Evolutionary conservation across 2,329 filamentous ascomycete genomes (phyloP).

Genomic region (Fusarium gaditjirri): DNA sequence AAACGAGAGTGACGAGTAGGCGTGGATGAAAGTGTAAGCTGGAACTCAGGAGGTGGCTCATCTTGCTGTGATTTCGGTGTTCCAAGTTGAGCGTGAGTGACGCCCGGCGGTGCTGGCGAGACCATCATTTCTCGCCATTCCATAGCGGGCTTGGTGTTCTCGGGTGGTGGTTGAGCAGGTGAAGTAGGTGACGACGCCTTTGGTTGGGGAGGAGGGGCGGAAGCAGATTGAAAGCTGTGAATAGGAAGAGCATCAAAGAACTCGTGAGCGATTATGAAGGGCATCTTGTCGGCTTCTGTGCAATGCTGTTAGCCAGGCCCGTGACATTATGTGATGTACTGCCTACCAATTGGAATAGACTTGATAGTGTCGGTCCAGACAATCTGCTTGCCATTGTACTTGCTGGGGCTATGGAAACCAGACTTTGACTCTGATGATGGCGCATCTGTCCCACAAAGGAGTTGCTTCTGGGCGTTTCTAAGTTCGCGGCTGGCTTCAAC

Average conservation of each 20-base stretch:
- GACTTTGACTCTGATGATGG: conserved; percentile 75
- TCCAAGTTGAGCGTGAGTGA: conserved; percentile 64
- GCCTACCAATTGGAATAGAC: conserved; percentile 76
- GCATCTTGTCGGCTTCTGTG: conserved; percentile 73
- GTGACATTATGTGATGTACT: neutral
- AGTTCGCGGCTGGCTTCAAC: conserved; percentile 91
- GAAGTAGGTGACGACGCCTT: conserved; percentile 42
- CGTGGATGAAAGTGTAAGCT: conserved; percentile 79
- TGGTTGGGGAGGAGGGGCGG: conserved; percentile 47
- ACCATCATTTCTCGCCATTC: conserved; percentile 90
- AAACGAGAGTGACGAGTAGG: conserved; percentile 86
- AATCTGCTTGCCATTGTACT: conserved; percentile 78
- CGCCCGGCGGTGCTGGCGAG: conserved; percentile 68
- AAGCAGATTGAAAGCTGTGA: conserved; percentile 87
- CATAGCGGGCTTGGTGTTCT: conserved; percentile 52
- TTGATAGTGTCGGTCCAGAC: conserved; percentile 92
- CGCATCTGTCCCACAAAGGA: conserved; percentile 80
- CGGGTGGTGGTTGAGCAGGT: conserved; percentile 51
- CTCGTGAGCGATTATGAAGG: conserved; percentile 96
- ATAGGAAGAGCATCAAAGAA: conserved; percentile 99
- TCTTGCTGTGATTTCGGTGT: conserved; percentile 63
- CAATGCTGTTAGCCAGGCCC: conserved; percentile 7
- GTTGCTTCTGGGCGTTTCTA: conserved; percentile 78
- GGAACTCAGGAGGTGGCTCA: conserved; percentile 79
- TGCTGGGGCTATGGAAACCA: conserved; percentile 79